Base-by-base conservation (phyloP, 371 early-diverging fungal species). In the Mucor racemosus region DNA sequence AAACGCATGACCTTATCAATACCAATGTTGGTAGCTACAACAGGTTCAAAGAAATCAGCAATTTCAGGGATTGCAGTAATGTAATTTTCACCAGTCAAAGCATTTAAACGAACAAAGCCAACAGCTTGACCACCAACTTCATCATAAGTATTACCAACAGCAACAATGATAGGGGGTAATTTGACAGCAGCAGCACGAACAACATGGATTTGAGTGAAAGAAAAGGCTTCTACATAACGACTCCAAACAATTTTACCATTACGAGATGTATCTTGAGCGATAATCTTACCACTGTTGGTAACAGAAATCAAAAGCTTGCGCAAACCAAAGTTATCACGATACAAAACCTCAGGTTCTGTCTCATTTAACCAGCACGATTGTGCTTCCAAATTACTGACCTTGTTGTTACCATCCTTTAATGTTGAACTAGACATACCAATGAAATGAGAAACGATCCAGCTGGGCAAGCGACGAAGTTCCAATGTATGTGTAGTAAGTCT, bases 271-370 rank as follows among this genome's bases (percentile, higher is more conserved):
- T 95, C 92, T 38, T 95, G 83, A 4, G 95, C 96, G 33, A 92
- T 79, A 5, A 97, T 67, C 66, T 93, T 92, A 66, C 96, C 97
- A 5, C 86, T 89, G 7, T 69, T 62, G 7, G 96, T 87, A 17
- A 84, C 90, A 61, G 94, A 90, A 21, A 97, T 75, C 42, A 94
- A 67, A 9, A 97, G 79, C 76, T 97, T 95, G 62, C 92, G 89
- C 66, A 96, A 77, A 6, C 97, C 97, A 79, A 94, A 92, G 62
- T 86, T 81, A 68, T 96, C 97, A 10, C 91, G 84, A 40, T 86
- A 84, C 1, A 88, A 68, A 5, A 71, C 68, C 55, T 73, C 68
- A 26, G 67, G 62, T 7, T 26, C 7, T 5, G 75, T 39, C 13
- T 41, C n/a, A 53, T 72, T 67, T 15, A 66, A 66, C 68, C 67